phyloP scores from a whole-genome alignment of 2,329 filamentous ascomycete species.

The Septoria petroselini region DNA sequence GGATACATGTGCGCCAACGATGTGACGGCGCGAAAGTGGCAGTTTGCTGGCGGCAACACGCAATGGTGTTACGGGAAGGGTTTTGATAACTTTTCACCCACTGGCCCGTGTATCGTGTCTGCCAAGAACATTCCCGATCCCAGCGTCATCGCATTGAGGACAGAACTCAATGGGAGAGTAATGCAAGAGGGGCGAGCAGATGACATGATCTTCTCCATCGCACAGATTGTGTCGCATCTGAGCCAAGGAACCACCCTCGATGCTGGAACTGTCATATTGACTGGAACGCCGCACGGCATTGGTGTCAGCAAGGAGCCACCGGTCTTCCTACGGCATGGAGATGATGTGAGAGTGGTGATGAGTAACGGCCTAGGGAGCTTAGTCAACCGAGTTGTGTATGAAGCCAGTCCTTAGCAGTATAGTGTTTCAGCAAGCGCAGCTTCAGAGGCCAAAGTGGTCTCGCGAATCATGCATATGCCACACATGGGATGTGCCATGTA shows the following conservation, averaged over 20 bases:
- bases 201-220: slow-evolving; percentile 39
- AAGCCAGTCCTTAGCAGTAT: not conserved
- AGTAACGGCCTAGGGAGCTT: slow-evolving; percentile 20
- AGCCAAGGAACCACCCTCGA: slow-evolving; percentile 40
- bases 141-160: slow-evolving; percentile 42
- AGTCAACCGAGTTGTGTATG: slow-evolving; percentile 17
- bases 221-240: slow-evolving; percentile 27
- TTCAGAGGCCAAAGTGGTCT: too few species aligned
- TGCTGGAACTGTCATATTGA: slow-evolving; percentile 47
- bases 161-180: slow-evolving; percentile 49
- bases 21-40: slow-evolving; percentile 49
- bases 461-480: too few species aligned
- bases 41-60: slow-evolving; percentile 47
- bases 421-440: too few species aligned
- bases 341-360: slow-evolving; percentile 23
- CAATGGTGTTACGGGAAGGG: slow-evolving; percentile 59
- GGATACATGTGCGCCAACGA: slow-evolving; percentile 58
- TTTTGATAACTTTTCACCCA: slow-evolving; percentile 55
- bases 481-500: too few species aligned
- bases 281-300: slow-evolving; percentile 43
- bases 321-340: slow-evolving; percentile 26
- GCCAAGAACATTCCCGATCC: slow-evolving; percentile 43
- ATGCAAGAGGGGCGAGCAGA: slow-evolving; percentile 32
- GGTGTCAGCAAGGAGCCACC: slow-evolving; percentile 36
- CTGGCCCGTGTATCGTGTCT: slow-evolving; percentile 52